These are phyloP conservation scores for Gaillardinia entomophila DNA, from an alignment of 805 yeast genomes.

Conservation along the genomic window DNA sequence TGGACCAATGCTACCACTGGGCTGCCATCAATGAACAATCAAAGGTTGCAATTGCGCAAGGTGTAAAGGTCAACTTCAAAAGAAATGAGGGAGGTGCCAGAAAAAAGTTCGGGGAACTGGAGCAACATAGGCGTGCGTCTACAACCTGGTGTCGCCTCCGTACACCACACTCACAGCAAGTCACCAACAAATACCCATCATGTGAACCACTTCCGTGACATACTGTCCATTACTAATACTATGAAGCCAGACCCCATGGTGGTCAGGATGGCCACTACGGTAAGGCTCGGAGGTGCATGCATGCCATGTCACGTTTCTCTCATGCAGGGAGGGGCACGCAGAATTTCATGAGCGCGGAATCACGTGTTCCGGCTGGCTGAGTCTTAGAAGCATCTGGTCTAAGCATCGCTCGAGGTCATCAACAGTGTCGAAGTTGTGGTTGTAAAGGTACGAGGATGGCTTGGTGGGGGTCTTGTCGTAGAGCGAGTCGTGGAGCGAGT, in stretches of 20 bases:
- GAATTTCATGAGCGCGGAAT: background rate
- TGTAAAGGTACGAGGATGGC: slow-evolving; percentile 24
- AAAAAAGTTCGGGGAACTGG: background rate
- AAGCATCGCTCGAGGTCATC: slow-evolving; percentile 17
- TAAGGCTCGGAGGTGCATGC: background rate
- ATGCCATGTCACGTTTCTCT: too few species aligned
- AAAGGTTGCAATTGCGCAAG: too few species aligned
- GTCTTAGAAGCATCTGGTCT: slow-evolving; percentile 16
- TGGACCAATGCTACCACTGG: too few species aligned
- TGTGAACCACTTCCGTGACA: too few species aligned
- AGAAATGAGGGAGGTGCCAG: background rate
- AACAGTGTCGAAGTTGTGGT: slow-evolving; percentile 7
- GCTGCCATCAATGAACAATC: too few species aligned
- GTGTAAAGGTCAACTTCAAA: too few species aligned
- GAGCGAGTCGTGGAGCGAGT: slow-evolving; percentile 21
- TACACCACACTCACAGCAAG: too few species aligned
- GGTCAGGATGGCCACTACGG: background rate
- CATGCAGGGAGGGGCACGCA: too few species aligned
- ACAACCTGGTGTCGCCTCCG: too few species aligned
- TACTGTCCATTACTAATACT: too few species aligned
- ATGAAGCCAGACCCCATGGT: too few species aligned
- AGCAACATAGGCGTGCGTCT: background rate
- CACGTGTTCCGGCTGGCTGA: background rate
- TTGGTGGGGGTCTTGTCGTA: slow-evolving; percentile 13
- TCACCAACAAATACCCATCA: too few species aligned